Evolutionary conservation across 2,329 filamentous ascomycete genomes (phyloP).

Genomic region (Aspergillus sclerotialis): DNA sequence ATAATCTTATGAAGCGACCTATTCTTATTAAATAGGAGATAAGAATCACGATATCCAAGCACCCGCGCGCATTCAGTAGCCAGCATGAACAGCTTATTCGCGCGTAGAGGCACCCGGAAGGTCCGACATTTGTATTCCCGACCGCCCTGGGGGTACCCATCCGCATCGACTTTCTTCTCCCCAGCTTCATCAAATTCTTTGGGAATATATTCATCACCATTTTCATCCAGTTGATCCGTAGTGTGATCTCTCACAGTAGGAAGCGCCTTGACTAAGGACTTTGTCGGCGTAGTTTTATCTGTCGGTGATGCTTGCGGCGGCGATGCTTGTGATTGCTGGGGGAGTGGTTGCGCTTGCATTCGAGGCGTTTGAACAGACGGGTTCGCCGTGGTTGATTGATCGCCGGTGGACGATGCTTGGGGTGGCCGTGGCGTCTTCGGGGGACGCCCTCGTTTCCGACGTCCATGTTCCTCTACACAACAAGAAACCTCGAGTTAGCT

Average conservation of each 20-base stretch:
- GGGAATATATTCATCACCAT: slow-evolving; percentile 89
- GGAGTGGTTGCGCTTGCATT: slow-evolving; percentile 31
- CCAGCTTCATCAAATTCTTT: slow-evolving; percentile 88
- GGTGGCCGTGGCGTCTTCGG: slow-evolving; percentile 40
- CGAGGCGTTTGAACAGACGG: slow-evolving; percentile 33
- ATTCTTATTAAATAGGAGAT: slow-evolving; percentile 97
- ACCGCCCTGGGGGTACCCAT: slow-evolving; percentile 72
- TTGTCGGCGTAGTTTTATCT: slow-evolving; percentile 64
- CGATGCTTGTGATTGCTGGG: slow-evolving; percentile 33
- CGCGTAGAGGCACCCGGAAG: slow-evolving; percentile 83
- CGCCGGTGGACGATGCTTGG: slow-evolving; percentile 20
- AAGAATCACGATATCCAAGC: slow-evolving; percentile 92
- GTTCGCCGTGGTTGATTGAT: slow-evolving; percentile 24
- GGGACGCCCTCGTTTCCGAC: slow-evolving; percentile 44
- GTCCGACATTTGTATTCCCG: slow-evolving; percentile 90
- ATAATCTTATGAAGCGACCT: slow-evolving; percentile 96
- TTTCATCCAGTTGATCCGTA: slow-evolving; percentile 83
- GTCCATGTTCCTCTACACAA: slow-evolving; percentile 33
- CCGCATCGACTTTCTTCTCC: slow-evolving; percentile 83
- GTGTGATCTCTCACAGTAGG: slow-evolving; percentile 96
- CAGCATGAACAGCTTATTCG: slow-evolving; percentile 95
- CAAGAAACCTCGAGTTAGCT: slow-evolving; percentile 13
- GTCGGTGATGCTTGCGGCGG: slow-evolving; percentile 59
- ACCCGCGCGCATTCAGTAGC: slow-evolving; percentile 95
- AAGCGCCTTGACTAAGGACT: slow-evolving; percentile 82